Base-by-base conservation (phyloP, 306 rosid species). In the Lathyrus tuberosus region DNA sequence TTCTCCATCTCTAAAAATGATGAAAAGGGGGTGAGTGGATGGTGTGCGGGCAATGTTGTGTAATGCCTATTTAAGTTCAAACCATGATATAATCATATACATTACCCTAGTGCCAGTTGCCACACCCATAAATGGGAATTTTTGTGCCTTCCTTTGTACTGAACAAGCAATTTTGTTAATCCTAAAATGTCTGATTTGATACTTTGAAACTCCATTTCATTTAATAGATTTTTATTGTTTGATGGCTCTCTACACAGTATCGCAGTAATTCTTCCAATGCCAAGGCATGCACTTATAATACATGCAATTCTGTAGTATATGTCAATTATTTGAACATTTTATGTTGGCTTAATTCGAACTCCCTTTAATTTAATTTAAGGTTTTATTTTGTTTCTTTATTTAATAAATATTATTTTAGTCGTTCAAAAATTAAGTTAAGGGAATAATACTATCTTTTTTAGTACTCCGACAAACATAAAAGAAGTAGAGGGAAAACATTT, bases 81-180 rank as follows among this genome's bases (percentile, higher is more conserved):
- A 62, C 47, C 52, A 18, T 38, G 65, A 40, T 61, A 5, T 49
- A 7, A 33, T 70, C 15, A 9, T 52, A 33, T 16, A 11, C 37
- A 14, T 14, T 15, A 8, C 46, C 54, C 26, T 60, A 10, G 8
- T 41, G 13, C 71, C 52, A 22, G 17, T 61, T 40, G 31, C 12
- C 52, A 24, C 53, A 11, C 17, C 67, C 58, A 35, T 20, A 33
- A 44, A 10, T 10, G 26, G 74, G 54, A 40, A 22, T 58, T 59
- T 58, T 52, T 49, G 56, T 59, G 44, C 53, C 63, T 15, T 2
- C 41, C 41, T 13, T 17, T 76, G 54, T 59, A 59, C 28, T 31
- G 35, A 31, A 20, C 66, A 41, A 17, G 8, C 5, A 61, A 40
- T 28, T 58, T 33, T 6, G 42, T 58, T 48, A 10, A 35, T 10